Evolutionary conservation across 352 stramenopile genomes (phyloP).

Genomic region (Phytophthora sansomeana): DNA sequence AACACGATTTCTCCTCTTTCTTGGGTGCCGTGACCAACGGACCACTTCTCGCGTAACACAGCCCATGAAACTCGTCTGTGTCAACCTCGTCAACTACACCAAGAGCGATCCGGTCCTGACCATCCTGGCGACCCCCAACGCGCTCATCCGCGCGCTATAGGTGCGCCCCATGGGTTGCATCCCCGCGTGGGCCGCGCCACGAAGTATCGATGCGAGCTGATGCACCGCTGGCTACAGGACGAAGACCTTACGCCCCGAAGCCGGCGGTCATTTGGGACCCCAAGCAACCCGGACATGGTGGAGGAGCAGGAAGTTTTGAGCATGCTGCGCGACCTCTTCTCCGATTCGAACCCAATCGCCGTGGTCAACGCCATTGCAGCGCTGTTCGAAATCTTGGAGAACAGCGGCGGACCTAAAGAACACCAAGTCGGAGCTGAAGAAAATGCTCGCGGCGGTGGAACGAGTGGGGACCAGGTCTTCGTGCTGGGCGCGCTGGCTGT

Average conservation of each 20-base stretch:
- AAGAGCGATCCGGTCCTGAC: constrained; percentile 99
- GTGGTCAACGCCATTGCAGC: constrained; percentile 99
- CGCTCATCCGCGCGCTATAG: constrained; percentile 96
- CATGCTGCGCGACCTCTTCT: constrained; percentile 98
- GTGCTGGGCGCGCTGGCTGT: constrained; percentile 97
- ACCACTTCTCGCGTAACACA: too few relatives aligned
- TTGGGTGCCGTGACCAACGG: too few relatives aligned
- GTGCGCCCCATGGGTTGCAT: constrained; percentile 99
- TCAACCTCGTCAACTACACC: constrained; percentile 99
- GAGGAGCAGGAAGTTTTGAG: constrained; percentile 96
- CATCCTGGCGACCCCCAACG: constrained; percentile 97
- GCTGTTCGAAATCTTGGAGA: constrained; percentile 97
- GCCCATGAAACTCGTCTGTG: constrained; percentile 99
- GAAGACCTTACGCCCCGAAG: constrained; percentile 99
- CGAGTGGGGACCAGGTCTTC: constrained; percentile 99
- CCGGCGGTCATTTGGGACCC: constrained; percentile 99
- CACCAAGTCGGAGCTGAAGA: constrained; percentile 97
- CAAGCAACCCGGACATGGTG: constrained; percentile 97
- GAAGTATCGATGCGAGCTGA: constrained; percentile 98
- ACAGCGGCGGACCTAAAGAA: constrained; percentile 93
- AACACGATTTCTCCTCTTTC: too few relatives aligned
- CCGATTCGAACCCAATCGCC: constrained; percentile 97
- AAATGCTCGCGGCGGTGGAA: constrained; percentile 98
- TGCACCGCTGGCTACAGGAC: constrained; percentile 94
- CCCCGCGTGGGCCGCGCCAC: constrained; percentile 98